Evolutionary conservation across 176 grass and related monocot species (phyloP), one percentile per base, ranked within the genome.

Genomic region (Carex parvula): DNA sequence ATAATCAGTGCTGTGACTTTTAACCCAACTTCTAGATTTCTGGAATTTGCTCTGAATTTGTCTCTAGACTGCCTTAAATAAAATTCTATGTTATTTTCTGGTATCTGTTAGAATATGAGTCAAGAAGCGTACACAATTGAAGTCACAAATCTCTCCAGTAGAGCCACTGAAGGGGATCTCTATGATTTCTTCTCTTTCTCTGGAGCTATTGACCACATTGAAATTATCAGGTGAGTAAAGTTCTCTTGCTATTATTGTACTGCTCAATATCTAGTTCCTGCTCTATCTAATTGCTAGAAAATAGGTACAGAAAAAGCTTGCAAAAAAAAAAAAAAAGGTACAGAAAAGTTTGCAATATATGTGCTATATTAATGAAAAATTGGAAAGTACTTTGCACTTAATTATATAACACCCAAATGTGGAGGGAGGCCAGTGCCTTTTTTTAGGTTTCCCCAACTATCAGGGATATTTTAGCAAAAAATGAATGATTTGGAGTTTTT

Each of bases 131-230:
- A 98, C 85, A 98, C 89, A 4, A 80, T 98, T 24, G 88, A 98
- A 90, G 96, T 98, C 70, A 90, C 93, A 61, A 95, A 93, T 85
- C 89, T 98, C 17, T 98, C 96, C 33, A 87, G 48, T 85, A 86
- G 79, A 57, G 91, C 88, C 60, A 92, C 88, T 20, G 96, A 98
- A 61, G 84, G 68, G 66, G 91, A 98, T 83, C 88, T 98, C 81
- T 88, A 90, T 65, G 91, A 93, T 20, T 98, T 98, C 91, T 98
- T 98, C 86, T 92, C 93, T 17, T 98, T 98, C 90, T 98, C 89
- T 76, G 96, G 96, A 64, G 73, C 96, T 89, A 93, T 98, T 87
- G 96, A 98, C 80, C 88, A 95, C 84, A 77, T 98, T 84, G 92
- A 98, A 57, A 87, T 98, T 57, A 90, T 95, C 89, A 95, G 96